phyloP scores from a whole-genome alignment of 129 eudicot genomes.

The Flaveria trinervia region DNA sequence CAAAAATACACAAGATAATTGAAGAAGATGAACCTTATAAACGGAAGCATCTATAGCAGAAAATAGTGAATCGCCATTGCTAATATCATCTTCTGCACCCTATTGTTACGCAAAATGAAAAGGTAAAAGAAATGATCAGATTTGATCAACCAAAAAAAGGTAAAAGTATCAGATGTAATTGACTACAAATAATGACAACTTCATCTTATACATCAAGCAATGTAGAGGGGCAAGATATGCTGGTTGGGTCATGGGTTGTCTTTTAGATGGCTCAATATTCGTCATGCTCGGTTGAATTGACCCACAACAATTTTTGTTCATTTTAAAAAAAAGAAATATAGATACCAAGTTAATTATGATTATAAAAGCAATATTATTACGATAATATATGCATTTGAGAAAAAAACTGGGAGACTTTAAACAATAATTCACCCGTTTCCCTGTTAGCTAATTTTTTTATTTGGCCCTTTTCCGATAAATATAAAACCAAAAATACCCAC shows the following conservation, averaged over 20 bases:
- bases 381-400: background rate
- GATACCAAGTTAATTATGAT: background rate
- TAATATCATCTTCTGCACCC: constrained; percentile 39
- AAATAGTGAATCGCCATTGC: constrained; percentile 34
- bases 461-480: background rate
- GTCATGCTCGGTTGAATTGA: background rate
- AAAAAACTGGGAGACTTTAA: background rate
- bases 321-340: background rate
- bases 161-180: constrained; percentile 8
- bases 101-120: constrained; percentile 35
- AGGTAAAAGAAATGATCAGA: constrained; percentile 17
- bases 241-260: no score
- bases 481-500: background rate
- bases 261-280: background rate
- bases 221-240: background rate
- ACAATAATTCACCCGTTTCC: background rate
- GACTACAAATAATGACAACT: background rate
- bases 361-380: background rate
- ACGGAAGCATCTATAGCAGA: constrained; percentile 53
- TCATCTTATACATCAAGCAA: background rate
- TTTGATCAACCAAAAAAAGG: background rate
- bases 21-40: constrained; percentile 53
- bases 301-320: background rate
- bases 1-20: background rate
- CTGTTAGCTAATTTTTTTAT: background rate